Evolutionary conservation across 2,329 filamentous ascomycete species (phyloP).

Genomic region (Plectosphaerella plurivora): DNA sequence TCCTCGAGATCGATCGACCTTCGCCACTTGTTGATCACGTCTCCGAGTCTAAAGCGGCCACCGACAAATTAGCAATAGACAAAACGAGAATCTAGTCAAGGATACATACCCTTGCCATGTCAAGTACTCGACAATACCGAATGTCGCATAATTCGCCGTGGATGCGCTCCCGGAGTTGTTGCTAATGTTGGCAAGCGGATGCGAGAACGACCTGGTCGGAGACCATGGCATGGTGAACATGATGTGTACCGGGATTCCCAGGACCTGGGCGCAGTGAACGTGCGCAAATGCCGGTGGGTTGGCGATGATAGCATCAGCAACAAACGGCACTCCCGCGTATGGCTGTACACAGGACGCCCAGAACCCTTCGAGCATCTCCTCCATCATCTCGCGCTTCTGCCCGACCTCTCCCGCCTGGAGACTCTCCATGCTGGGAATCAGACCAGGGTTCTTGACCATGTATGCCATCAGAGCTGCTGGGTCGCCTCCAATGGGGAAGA

Average conservation of each 20-base stretch:
- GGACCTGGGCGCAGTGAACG: slow-evolving; percentile 39
- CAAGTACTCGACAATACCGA: slow-evolving; percentile 67
- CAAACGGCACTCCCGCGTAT: slow-evolving; percentile 27
- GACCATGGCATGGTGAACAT: slow-evolving; percentile 69
- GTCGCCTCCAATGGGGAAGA: slow-evolving; percentile 49
- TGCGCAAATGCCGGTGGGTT: slow-evolving; percentile 45
- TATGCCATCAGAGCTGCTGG: slow-evolving; percentile 33
- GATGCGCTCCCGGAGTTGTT: slow-evolving; percentile 40
- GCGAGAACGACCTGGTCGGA: slow-evolving; percentile 66
- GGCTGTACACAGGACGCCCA: slow-evolving; percentile 15
- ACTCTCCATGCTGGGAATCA: slow-evolving; percentile 19
- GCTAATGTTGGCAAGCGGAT: slow-evolving; percentile 63
- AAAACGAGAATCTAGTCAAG: not conserved
- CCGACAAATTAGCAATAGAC: no score
- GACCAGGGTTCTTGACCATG: slow-evolving; percentile 21
- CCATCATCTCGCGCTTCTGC: slow-evolving; percentile 17
- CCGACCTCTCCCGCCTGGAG: slow-evolving; percentile 19
- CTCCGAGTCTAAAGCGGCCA: not conserved
- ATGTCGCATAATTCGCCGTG: slow-evolving; percentile 63
- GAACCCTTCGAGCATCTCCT: slow-evolving; percentile 17
- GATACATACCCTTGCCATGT: slow-evolving; percentile 62
- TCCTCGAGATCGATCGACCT: not conserved
- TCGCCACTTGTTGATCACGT: not conserved
- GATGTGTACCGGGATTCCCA: slow-evolving; percentile 39
- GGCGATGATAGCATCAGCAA: slow-evolving; percentile 45